Evolutionary conservation across 352 stramenopile species (phyloP), one percentile per base, ranked within the genome.

Genomic region (Phytophthora boehmeriae): DNA sequence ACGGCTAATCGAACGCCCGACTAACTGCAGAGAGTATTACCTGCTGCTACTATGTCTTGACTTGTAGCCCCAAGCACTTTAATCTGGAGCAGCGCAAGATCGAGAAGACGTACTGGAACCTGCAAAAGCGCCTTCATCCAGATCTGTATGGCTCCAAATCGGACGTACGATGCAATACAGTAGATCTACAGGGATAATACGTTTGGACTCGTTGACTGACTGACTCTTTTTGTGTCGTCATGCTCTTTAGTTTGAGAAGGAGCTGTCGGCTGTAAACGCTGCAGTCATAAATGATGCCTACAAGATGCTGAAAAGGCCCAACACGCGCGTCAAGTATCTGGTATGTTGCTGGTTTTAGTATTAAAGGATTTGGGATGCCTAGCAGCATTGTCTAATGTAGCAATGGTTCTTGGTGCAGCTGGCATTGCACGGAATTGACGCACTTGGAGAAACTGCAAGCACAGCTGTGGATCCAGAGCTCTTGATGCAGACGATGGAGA

Each of bases 101-200:
- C 48, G 86, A 95, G 63, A 78, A 92, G 51, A 91, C 84, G 44
- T 95, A 95, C 68, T 95, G 86, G 86, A 90, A 89, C 50, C 56
- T 95, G 44, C 86, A 93, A 53, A 95, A 95, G 73, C 84, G 83
- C 16, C 63, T 95, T 54, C 86, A 95, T 52, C 86, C 86, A 5
- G 86, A 95, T 46, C 69, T 95, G 23, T 95, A 92, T 36, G 86
- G 86, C 46, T 90, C 81, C 71, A 95, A 95, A 59, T 93, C 86
- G 9, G 73, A 95, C 65, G 86, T 93, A 55, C 34, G 67, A 53
- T 3, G 20, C 4, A 45, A 6, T 53, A n/a, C 22, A 16, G 8
- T 11, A 2, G 30, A 28, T 59, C 5, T 13, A 30, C 23, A 48
- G 42, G 10, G 3, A 11, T 30, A 13, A 36, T 28, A 5, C 5